Evolutionary conservation across 352 stramenopile species (phyloP), one percentile per base, ranked within the genome.

Genomic region (Elongisporangium anandrum): DNA sequence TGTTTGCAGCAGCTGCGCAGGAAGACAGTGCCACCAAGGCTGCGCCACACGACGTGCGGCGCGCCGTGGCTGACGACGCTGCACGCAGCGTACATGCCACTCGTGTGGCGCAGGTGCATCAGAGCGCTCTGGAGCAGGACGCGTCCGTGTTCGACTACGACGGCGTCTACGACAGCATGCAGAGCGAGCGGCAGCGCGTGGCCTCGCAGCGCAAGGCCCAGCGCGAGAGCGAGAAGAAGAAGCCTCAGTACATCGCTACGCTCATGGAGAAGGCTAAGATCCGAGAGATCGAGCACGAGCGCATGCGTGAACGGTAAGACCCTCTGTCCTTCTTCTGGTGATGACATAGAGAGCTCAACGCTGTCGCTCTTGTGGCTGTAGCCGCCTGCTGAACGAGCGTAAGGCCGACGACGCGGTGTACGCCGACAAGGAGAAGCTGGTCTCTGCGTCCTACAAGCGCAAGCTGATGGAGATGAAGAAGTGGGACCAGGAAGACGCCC

Each of bases 101-200:
- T 9, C 69, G 87, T 34, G 76, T 88, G 19, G 80, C 81, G 26
- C 72, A 65, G 23, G 52, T 74, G 10, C 78, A 81, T 49, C 65
- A 78, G 6, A 68, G 88, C 61, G 85, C 80, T 41, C 65, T 93
- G 4, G 79, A 72, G 1, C 70, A 94, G 59, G 87, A 97, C 63
- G 70, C 89, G 21, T 87, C 79, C 1, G 85, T 96, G 39, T 97
- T 95, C 54, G 89, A 97, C 61, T 97, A 97, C 54, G 90, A 97
- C 65, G 78, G 79, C 34, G 83, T 95, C 17, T 97, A 97, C 72
- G 89, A 97, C 63, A 64, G 83, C 15, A 92, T 97, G 60, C 82
- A 89, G 63, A 81, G 55, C 26, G 55, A 63, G 2, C 61, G 76
- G 9, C 59, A 72, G 26, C 67, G 64, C 38, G 67, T 85, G 59